Evolutionary conservation across 2,329 filamentous ascomycete genomes (phyloP).

Genomic region (Trichophyton benhamiae): DNA sequence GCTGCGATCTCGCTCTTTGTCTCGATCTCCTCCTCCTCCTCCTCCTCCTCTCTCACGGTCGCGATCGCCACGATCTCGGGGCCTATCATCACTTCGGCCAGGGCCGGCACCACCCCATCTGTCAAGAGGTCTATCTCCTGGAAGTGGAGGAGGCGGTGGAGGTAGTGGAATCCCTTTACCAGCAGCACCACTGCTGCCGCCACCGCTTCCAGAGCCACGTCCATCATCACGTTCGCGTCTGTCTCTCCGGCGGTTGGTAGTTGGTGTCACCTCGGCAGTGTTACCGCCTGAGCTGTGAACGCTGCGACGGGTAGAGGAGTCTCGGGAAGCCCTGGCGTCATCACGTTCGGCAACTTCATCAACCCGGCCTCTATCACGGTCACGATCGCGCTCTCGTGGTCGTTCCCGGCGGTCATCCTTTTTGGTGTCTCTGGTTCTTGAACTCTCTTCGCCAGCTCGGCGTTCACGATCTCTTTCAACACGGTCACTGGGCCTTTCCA

Average conservation of each 20-base stretch:
- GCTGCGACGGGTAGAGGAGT: constrained; percentile 8
- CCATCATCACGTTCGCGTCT: constrained; percentile 8
- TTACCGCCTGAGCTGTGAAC: constrained; percentile 1
- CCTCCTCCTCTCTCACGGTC: constrained; percentile 11
- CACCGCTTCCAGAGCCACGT: neutral
- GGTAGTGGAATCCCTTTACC: neutral
- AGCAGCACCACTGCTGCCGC: neutral
- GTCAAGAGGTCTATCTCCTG: neutral
- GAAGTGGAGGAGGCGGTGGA: constrained; percentile 7
- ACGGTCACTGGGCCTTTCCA: no score
- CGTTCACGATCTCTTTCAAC: constrained; percentile 13
- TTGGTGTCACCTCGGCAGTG: constrained; percentile 1
- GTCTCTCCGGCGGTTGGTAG: constrained; percentile 7
- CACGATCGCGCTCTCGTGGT: constrained; percentile 17
- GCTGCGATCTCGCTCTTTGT: constrained; percentile 6
- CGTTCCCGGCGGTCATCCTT: constrained; percentile 30
- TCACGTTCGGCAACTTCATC: constrained; percentile 3
- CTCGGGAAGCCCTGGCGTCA: constrained; percentile 7
- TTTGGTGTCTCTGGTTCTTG: constrained; percentile 19
- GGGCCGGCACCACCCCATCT: constrained; percentile 9
- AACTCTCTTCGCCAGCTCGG: constrained; percentile 21
- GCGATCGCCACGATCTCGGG: constrained; percentile 7
- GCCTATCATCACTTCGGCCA: constrained; percentile 6
- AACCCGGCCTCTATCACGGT: constrained; percentile 18
- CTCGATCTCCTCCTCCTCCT: constrained; percentile 6